Conservation (phyloP, 441 rosid genomes). For the Croton laevigatus region DNA sequence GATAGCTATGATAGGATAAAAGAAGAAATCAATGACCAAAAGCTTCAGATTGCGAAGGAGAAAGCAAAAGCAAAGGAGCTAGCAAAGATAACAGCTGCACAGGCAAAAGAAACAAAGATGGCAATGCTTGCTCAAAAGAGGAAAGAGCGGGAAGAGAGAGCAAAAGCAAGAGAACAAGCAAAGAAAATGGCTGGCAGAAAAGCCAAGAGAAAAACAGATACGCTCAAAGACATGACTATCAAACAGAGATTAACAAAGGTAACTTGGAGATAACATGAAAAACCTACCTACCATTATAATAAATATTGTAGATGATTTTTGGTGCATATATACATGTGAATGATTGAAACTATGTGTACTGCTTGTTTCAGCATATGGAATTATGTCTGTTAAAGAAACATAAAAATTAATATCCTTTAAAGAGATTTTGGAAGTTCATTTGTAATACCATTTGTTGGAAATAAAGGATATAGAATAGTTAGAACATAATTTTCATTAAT, state of each 20-base stretch:
- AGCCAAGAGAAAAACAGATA: constrained; percentile 29
- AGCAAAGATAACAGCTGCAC: constrained; percentile 41
- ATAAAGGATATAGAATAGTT: neutral
- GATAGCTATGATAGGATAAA: constrained; percentile 62
- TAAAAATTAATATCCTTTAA: neutral
- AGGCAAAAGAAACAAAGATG: constrained; percentile 50
- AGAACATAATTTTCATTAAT: neutral
- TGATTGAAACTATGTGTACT: neutral
- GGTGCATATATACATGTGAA: neutral
- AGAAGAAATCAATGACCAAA: constrained; percentile 45
- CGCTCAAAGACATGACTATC: constrained; percentile 39
- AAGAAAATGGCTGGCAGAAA: constrained; percentile 32
- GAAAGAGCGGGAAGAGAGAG: constrained; percentile 49
- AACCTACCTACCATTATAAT: neutral
- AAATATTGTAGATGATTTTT: neutral
- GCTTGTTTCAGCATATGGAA: neutral
- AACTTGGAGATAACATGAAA: constrained; percentile 11
- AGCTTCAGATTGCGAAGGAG: constrained; percentile 41
- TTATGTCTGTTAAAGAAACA: neutral
- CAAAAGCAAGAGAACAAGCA: constrained; percentile 32
- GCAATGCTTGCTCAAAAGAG: constrained; percentile 44
- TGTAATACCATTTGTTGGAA: neutral
- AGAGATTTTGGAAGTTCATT: neutral
- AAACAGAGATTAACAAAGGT: constrained; percentile 66
- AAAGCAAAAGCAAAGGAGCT: constrained; percentile 48